Conservation (phyloP, 306 rosid genomes). For the Prunus padus region DNA sequence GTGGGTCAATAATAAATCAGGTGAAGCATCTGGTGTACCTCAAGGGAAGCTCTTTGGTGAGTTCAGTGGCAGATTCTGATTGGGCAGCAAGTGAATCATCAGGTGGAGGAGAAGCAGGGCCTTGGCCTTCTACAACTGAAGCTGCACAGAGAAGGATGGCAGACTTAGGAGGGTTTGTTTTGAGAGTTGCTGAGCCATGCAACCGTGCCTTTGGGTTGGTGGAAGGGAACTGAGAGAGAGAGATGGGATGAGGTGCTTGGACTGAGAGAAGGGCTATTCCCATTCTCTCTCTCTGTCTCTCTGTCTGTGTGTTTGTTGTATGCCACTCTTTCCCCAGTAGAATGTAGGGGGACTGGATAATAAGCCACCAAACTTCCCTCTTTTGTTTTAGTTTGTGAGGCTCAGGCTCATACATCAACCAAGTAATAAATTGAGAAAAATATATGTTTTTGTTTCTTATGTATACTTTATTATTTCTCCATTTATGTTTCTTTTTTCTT, state of each 20-base stretch:
- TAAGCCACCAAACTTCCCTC: not conserved
- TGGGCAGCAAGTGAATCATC: conserved; percentile 37
- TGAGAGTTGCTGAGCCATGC: conserved; percentile 29
- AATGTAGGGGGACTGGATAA: conserved; percentile 2
- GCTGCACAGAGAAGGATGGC: conserved; percentile 39
- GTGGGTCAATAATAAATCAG: not conserved
- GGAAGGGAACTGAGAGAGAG: conserved; percentile 26
- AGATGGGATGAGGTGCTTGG: conserved; percentile 35
- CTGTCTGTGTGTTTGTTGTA: not conserved
- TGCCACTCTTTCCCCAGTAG: not conserved
- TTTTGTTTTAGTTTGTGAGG: not conserved
- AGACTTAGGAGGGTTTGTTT: conserved; percentile 23
- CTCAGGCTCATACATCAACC: not conserved
- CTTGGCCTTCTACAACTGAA: conserved; percentile 42
- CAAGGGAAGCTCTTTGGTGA: conserved; percentile 20
- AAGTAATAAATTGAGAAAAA: not conserved
- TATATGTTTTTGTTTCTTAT: no score
- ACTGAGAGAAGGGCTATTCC: conserved; percentile 48
- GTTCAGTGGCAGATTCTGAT: conserved; percentile 27
- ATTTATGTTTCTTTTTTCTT: no score
- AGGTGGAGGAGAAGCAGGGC: conserved; percentile 38
- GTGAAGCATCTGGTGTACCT: conserved; percentile 36
- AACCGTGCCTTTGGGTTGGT: not conserved
- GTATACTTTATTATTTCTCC: not conserved
- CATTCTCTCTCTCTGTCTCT: conserved; percentile 36